Evolutionary conservation across 352 stramenopile genomes (phyloP), one percentile per base, ranked within the genome.

Genomic region (Phytopythium aichiense): DNA sequence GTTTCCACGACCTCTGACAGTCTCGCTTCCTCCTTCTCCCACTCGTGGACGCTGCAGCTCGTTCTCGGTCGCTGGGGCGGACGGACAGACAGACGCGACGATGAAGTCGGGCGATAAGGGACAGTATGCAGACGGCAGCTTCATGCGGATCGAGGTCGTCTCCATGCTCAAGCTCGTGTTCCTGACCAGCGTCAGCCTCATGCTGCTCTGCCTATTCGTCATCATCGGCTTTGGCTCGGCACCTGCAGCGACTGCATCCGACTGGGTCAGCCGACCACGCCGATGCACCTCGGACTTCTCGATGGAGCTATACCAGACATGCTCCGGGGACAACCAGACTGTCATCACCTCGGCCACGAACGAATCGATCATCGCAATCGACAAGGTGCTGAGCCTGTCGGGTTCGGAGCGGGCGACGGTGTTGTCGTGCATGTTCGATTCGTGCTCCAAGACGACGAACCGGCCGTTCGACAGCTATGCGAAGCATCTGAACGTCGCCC

Each of bases 81-180:
- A 50, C n/a, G 8, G 8, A 33, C 23, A 7, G 9, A 7, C 46
- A 7, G 5, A 16, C 45, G 18, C 31, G 38, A 60, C 56, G 43
- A 75, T 76, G 67, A 81, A 77, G 62, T n/a, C 59, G 11, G 65
- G 63, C 58, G 4, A 58, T 1, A 64, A 60, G 11, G 50, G 49
- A 7, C 33, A 67, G 31, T 22, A 58, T 22, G 58, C 58, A 0
- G 55, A 69, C 6, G 74, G 76, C 40, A 82, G 74, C 55, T 88
- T 88, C 52, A 88, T 84, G 76, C 68, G 74, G 33, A 81, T 88
- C 43, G 79, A 88, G 49, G 76, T 87, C 35, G 71, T 83, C 15
- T 84, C 79, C 18, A 76, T 84, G 67, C 61, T 86, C 58, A 88
- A 88, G 63, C 58, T 88, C 18, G 38, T 72, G 7, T 46, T 68